Percentiles rank a stretch among this genome's conserved stretches.
phyloP scores from a whole-genome alignment of 768 basidiomycete species.

The Suillus americanus region DNA sequence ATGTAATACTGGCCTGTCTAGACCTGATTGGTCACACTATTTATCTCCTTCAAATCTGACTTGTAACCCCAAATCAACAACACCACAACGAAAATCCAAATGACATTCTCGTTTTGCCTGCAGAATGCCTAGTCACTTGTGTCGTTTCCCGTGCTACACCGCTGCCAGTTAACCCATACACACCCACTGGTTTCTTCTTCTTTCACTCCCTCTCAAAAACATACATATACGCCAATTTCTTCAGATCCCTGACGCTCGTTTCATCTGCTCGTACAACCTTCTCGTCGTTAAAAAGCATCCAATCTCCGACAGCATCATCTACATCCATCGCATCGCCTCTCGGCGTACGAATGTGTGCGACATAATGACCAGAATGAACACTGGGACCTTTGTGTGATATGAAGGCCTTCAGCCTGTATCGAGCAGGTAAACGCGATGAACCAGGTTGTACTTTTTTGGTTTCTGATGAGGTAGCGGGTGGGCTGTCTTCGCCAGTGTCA shows the following conservation, averaged over 20 bases:
- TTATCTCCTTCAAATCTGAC: too few relatives aligned
- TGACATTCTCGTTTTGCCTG: too few relatives aligned
- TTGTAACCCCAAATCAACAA: too few relatives aligned
- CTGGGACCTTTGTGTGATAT: slow-evolving; percentile 97
- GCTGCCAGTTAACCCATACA: too few relatives aligned
- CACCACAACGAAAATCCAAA: too few relatives aligned
- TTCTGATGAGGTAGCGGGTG: slow-evolving; percentile 24
- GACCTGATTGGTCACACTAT: too few relatives aligned
- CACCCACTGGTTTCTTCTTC: background rate
- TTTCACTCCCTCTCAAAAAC: slow-evolving; percentile 63
- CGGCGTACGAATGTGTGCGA: slow-evolving; percentile 64
- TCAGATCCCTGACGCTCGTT: slow-evolving; percentile 78
- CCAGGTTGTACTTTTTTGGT: slow-evolving; percentile 42
- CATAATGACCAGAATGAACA: slow-evolving; percentile 93
- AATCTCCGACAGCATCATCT: slow-evolving; percentile 42
- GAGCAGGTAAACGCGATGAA: slow-evolving; percentile 62
- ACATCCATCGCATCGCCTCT: slow-evolving; percentile 28
- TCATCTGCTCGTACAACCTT: slow-evolving; percentile 90
- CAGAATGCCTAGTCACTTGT: too few relatives aligned
- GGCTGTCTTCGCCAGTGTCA: slow-evolving; percentile 66
- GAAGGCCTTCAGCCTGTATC: slow-evolving; percentile 86
- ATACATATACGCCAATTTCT: slow-evolving; percentile 90
- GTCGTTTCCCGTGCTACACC: too few relatives aligned
- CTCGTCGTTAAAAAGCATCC: slow-evolving; percentile 96
- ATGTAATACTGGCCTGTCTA: too few relatives aligned